Conservation (phyloP, 1,139 yeast species). For the Nakaseomyces delphensis region DNA sequence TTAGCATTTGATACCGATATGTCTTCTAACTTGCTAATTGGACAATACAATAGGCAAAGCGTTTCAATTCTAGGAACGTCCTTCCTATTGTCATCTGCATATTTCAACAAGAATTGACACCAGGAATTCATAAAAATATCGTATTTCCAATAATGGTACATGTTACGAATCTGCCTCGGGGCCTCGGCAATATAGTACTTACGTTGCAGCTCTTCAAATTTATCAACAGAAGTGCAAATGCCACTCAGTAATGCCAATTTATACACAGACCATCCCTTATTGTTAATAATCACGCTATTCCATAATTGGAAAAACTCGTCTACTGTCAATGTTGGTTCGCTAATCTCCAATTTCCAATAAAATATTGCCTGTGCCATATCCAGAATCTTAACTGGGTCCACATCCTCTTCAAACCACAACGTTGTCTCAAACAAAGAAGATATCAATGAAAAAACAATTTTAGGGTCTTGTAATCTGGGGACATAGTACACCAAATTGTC, state of each 20-base stretch:
- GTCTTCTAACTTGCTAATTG: slow-evolving; percentile 1
- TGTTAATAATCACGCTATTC: slow-evolving; percentile 15
- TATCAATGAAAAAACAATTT: slow-evolving; percentile 13
- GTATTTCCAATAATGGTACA: slow-evolving; percentile 19
- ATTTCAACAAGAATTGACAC: slow-evolving; percentile 12
- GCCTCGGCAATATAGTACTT: slow-evolving; percentile 20
- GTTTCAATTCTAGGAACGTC: slow-evolving; percentile 3
- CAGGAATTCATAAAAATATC: slow-evolving; percentile 20
- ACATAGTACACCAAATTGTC: slow-evolving; percentile 23
- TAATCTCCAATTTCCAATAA: slow-evolving; percentile 27
- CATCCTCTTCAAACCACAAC: slow-evolving; percentile 9
- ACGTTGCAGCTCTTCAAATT: slow-evolving; percentile 17
- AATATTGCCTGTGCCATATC: slow-evolving; percentile 21
- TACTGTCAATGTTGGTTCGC: slow-evolving; percentile 24
- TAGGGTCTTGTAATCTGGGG: slow-evolving; percentile 18
- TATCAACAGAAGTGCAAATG: slow-evolving; percentile 15
- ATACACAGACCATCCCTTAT: slow-evolving; percentile 19
- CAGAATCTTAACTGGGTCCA: slow-evolving; percentile 14
- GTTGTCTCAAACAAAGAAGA: slow-evolving; percentile 14
- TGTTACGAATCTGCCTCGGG: slow-evolving; percentile 12
- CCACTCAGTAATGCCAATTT: slow-evolving; percentile 25
- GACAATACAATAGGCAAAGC: slow-evolving; percentile 2
- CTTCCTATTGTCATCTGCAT: slow-evolving; percentile 2
- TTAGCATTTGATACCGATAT: neutral
- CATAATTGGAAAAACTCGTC: slow-evolving; percentile 20